These are phyloP conservation scores for Carex parvula DNA, from an alignment of 176 grass and related monocot species.

Conservation along the genomic window DNA sequence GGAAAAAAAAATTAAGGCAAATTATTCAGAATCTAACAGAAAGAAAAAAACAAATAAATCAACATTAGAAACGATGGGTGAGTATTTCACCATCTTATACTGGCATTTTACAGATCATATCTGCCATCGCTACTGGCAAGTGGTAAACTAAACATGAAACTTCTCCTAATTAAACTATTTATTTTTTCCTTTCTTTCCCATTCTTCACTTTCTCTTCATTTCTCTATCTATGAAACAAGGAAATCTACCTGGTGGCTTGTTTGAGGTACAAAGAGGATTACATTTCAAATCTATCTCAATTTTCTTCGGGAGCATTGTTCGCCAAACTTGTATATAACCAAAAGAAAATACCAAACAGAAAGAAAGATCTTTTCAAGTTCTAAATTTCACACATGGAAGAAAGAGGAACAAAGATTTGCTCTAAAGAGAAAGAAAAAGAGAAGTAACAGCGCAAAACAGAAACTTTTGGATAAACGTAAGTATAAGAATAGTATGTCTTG, in stretches of 20 bases:
- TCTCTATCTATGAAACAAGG: neutral
- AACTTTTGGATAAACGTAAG: neutral
- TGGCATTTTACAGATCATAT: neutral
- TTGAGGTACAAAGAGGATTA: constrained; percentile 11
- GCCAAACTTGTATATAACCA: constrained; percentile 9
- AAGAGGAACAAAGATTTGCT: neutral
- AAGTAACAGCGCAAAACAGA: neutral
- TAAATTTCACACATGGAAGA: constrained; percentile 4
- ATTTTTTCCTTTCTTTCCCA: neutral
- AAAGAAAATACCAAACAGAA: neutral
- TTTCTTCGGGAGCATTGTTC: constrained; percentile 12
- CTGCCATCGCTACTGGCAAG: neutral
- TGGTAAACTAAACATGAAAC: neutral
- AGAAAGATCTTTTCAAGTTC: neutral
- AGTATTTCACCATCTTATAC: neutral
- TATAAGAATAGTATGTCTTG: constrained; percentile 1
- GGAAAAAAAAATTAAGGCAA: neutral
- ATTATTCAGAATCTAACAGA: neutral
- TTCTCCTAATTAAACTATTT: neutral
- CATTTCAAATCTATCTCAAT: constrained; percentile 9
- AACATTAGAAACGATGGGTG: neutral
- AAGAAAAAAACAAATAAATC: neutral
- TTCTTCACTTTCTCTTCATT: neutral
- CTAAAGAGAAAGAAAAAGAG: neutral
- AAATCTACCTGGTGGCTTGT: constrained; percentile 9